A percentile compares a stretch with the other conserved stretches of the same genome.
Evolutionary conservation across 164 flowering plant species (phyloP).

Genomic region (Pachysandra terminalis): DNA sequence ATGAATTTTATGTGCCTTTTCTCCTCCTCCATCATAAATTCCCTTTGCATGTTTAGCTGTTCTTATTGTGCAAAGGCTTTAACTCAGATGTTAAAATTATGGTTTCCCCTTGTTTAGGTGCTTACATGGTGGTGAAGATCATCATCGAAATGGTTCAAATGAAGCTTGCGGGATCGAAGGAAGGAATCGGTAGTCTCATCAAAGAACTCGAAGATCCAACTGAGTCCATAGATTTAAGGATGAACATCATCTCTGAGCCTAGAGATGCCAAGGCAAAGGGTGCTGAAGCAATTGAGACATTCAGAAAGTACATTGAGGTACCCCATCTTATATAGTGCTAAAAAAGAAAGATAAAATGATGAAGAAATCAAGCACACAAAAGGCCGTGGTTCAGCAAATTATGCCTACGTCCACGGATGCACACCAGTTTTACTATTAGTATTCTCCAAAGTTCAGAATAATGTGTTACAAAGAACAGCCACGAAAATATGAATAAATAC

Average conservation of each 20-base stretch:
- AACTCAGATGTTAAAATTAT: too few species aligned
- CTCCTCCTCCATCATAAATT: not conserved
- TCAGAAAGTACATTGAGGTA: slow-evolving; percentile 66
- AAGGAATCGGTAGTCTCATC: slow-evolving; percentile 80
- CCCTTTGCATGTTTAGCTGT: not conserved
- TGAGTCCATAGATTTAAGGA: slow-evolving; percentile 70
- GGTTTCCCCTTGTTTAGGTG: slow-evolving; percentile 37
- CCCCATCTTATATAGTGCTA: not conserved
- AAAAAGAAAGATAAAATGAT: too few species aligned
- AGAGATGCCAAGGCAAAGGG: slow-evolving; percentile 68
- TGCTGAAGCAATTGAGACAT: slow-evolving; percentile 59
- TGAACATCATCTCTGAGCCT: slow-evolving; percentile 63
- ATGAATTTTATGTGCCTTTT: slow-evolving; percentile 24
- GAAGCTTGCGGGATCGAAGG: slow-evolving; percentile 70
- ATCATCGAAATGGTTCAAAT: slow-evolving; percentile 91
- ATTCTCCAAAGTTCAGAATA: too few species aligned
- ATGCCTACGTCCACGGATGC: too few species aligned
- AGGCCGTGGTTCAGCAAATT: too few species aligned
- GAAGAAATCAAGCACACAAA: too few species aligned
- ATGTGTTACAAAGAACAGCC: too few species aligned
- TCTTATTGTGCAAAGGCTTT: too few species aligned
- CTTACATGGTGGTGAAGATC: slow-evolving; percentile 93
- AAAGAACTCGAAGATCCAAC: slow-evolving; percentile 79
- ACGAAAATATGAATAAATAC: too few species aligned
- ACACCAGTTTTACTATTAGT: too few species aligned